These are phyloP conservation scores for Vigna radiata DNA, from an alignment of 306 rosid genomes.

Conservation along the genomic window DNA sequence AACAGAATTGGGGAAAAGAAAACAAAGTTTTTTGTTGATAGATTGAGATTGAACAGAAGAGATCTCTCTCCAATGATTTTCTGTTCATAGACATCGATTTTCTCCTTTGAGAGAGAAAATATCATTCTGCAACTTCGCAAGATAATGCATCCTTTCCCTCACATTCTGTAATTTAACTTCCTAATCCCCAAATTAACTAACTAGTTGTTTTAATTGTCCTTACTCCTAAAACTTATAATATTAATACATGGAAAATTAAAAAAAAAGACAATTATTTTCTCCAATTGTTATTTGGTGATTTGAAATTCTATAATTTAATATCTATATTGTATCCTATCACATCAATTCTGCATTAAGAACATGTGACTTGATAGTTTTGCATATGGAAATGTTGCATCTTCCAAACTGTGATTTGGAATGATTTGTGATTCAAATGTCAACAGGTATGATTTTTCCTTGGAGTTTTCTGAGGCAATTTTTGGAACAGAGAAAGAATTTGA, in stretches of 20 bases:
- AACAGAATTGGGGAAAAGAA: neutral
- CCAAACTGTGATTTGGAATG: conserved; percentile 40
- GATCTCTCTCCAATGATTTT: neutral
- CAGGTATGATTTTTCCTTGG: conserved; percentile 90
- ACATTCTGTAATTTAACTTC: neutral
- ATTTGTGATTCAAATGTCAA: conserved; percentile 52
- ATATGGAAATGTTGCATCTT: conserved; percentile 23
- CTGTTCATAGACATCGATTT: neutral
- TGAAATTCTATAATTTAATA: conserved; percentile 10
- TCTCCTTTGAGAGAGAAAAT: neutral
- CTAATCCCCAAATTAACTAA: neutral
- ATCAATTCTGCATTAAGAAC: conserved; percentile 5
- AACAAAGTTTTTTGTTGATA: neutral
- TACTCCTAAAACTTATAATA: neutral
- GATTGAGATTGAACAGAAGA: neutral
- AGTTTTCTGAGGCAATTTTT: conserved; percentile 86
- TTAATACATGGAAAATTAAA: conserved; percentile 2
- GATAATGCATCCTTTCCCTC: neutral
- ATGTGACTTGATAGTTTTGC: conserved; percentile 26
- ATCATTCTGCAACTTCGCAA: neutral
- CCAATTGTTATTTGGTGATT: conserved; percentile 23
- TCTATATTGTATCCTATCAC: neutral
- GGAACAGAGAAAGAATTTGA: conserved; percentile 94
- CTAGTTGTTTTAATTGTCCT: neutral
- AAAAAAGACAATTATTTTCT: neutral